Evolutionary conservation across 2,329 filamentous ascomycete species (phyloP).

Genomic region (Fusarium graminum): DNA sequence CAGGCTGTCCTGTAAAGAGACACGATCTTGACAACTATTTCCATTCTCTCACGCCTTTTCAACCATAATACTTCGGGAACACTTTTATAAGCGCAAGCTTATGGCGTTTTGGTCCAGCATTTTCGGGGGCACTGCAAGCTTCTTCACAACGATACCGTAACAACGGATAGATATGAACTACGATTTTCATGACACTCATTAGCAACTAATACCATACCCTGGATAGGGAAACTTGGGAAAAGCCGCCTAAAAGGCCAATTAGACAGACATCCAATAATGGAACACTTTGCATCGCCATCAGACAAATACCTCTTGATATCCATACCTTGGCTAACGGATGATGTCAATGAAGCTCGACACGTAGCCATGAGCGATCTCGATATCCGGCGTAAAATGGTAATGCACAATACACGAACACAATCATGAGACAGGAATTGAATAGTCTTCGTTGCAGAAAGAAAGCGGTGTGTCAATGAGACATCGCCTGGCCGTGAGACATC

Average conservation of each 20-base stretch:
- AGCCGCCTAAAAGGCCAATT: slow-evolving; percentile 15
- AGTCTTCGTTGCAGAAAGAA: slow-evolving; percentile 1
- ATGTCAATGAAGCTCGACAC: background rate
- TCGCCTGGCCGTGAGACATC: slow-evolving; percentile 33
- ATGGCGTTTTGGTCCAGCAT: slow-evolving; percentile 33
- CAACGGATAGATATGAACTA: slow-evolving; percentile 45
- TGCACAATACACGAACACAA: background rate
- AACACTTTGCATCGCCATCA: slow-evolving; percentile 11
- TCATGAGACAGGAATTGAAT: background rate
- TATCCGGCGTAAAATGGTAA: background rate
- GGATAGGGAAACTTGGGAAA: slow-evolving; percentile 13
- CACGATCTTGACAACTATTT: background rate
- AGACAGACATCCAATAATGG: slow-evolving; percentile 23
- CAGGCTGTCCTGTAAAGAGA: slow-evolving; percentile 47
- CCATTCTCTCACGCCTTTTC: slow-evolving; percentile 13
- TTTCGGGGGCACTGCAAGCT: slow-evolving; percentile 13
- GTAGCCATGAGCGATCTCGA: no score
- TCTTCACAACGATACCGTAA: slow-evolving; percentile 44
- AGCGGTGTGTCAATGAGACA: slow-evolving; percentile 32
- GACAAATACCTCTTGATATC: background rate
- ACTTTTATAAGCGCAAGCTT: slow-evolving; percentile 31
- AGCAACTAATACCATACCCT: slow-evolving; percentile 29
- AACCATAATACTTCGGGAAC: slow-evolving; percentile 26
- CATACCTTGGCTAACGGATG: background rate
- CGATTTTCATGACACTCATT: slow-evolving; percentile 47